Conservation (phyloP, 208 protist species). For the Trypanosoma melophagium region DNA sequence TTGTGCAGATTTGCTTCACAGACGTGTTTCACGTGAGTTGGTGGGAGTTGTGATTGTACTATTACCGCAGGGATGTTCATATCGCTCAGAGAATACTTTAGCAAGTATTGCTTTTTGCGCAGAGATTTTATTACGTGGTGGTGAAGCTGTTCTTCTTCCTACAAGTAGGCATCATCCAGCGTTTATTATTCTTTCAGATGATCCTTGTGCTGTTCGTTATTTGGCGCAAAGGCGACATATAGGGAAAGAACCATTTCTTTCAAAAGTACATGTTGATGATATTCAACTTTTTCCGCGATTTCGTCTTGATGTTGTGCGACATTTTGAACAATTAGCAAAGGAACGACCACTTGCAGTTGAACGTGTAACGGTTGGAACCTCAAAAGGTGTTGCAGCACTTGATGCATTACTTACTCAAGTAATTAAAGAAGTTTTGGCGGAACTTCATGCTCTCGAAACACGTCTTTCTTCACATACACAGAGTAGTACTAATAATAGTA, state of each 20-base stretch:
- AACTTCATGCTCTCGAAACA: constrained; percentile 54
- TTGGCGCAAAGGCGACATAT: constrained; percentile 66
- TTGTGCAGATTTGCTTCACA: constrained; percentile 81
- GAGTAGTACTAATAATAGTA: neutral
- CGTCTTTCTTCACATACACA: constrained; percentile 21
- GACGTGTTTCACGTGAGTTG: constrained; percentile 59
- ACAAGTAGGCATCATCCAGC: constrained; percentile 25
- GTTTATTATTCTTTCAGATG: constrained; percentile 63
- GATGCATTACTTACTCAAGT: constrained; percentile 64
- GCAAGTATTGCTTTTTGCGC: constrained; percentile 67
- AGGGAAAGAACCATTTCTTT: constrained; percentile 63
- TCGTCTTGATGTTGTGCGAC: constrained; percentile 68
- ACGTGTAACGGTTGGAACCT: constrained; percentile 43
- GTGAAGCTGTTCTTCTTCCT: constrained; percentile 5
- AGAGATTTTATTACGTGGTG: constrained; percentile 65
- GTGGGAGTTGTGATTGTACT: constrained; percentile 45
- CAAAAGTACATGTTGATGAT: constrained; percentile 66
- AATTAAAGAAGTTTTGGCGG: constrained; percentile 57
- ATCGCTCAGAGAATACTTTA: constrained; percentile 34
- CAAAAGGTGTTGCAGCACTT: constrained; percentile 28
- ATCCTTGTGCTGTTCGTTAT: constrained; percentile 53
- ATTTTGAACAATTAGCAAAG: constrained; percentile 64
- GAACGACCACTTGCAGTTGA: constrained; percentile 52
- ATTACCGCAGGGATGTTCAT: constrained; percentile 30
- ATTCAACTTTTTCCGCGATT: constrained; percentile 85